A percentile compares a stretch with the other conserved stretches of the same genome.
These are phyloP conservation scores for Acacia melanoxylon DNA, from an alignment of 306 rosid species.

Conservation along the genomic window DNA sequence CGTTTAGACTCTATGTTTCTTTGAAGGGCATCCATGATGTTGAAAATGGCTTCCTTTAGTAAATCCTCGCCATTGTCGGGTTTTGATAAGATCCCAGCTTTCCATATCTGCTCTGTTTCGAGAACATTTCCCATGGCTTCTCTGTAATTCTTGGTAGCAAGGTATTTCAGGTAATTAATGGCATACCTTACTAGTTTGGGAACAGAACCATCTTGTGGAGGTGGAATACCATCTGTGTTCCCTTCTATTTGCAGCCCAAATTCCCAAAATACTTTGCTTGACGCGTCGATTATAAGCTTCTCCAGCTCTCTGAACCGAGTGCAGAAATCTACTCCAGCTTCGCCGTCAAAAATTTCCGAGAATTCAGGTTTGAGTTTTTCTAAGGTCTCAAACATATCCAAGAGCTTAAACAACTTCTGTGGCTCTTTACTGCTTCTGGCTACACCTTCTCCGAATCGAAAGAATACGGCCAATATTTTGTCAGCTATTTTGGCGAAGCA, in stretches of 20 bases:
- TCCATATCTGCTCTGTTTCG: constrained; percentile 78
- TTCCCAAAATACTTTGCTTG: constrained; percentile 83
- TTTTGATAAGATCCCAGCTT: constrained; percentile 42
- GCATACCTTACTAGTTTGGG: constrained; percentile 80
- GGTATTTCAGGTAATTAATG: constrained; percentile 75
- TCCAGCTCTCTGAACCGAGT: constrained; percentile 66
- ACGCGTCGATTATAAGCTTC: constrained; percentile 76
- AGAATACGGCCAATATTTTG: constrained; percentile 91
- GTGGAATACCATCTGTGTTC: constrained; percentile 62
- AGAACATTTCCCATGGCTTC: constrained; percentile 66
- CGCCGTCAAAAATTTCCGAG: constrained; percentile 55
- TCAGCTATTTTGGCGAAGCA: constrained; percentile 83
- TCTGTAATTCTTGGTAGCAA: constrained; percentile 54
- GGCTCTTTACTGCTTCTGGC: constrained; percentile 86
- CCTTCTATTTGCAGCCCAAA: constrained; percentile 88
- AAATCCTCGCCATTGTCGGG: constrained; percentile 47
- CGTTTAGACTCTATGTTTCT: constrained; percentile 76
- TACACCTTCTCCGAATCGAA: constrained; percentile 85
- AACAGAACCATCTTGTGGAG: constrained; percentile 76
- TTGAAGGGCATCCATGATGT: constrained; percentile 78
- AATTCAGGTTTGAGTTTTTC: constrained; percentile 60
- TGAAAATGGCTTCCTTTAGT: constrained; percentile 55
- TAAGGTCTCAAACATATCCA: constrained; percentile 78
- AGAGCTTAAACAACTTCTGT: constrained; percentile 74
- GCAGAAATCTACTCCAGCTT: constrained; percentile 64